Base-by-base conservation (phyloP, 352 stramenopile species). In the Thalassiosira exigua region DNA sequence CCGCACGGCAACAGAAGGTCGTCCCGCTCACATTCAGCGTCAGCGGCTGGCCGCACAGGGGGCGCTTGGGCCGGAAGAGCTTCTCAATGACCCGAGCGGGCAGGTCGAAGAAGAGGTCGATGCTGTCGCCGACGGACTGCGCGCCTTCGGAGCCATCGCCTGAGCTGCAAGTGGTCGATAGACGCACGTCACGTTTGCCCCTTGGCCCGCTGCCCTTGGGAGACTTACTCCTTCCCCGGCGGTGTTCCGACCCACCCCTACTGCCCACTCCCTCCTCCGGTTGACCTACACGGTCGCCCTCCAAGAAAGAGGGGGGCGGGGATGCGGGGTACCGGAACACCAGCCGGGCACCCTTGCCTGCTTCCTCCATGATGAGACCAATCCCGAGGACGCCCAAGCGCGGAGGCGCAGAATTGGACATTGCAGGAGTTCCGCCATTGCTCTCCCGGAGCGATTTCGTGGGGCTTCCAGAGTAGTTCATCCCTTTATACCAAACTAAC, bases 91-190 rank as follows among this genome's bases (percentile, higher is more conserved):
- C 79, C 17, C 75, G 66, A 5, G 81, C 65, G 17, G 79, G 76
- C 4, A 93, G 52, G 11, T 84, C 81, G 69, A 92, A 93, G 59
- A 93, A 93, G 0, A 92, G 58, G 79, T 90, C 77, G 14, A 77
- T 77, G 44, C 59, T 57, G 36, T 57, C 30, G n/a, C 22, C 32
- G 26, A 36, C 32, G n/a, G n/a, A n/a, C n/a, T n/a, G n/a, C 4
- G 39, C 32, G 24, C 21, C 26, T 22, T 33, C 26, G 33, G 42
- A 24, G 41, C 27, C n/a, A 41, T 36, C 46, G 12, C 46, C 53
- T 44, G 26, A 41, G 26, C 36, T 27, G 9, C 9, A 9, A 27
- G 41, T 69, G 44, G 59, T 19, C 26, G 46, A 42, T 29, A 41
- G 26, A 29, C 46, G 59, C 7, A 32, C 4, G 3, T 14, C 41